Base-by-base conservation (phyloP, 352 stramenopile genomes). In the Phytophthora melonis region DNA sequence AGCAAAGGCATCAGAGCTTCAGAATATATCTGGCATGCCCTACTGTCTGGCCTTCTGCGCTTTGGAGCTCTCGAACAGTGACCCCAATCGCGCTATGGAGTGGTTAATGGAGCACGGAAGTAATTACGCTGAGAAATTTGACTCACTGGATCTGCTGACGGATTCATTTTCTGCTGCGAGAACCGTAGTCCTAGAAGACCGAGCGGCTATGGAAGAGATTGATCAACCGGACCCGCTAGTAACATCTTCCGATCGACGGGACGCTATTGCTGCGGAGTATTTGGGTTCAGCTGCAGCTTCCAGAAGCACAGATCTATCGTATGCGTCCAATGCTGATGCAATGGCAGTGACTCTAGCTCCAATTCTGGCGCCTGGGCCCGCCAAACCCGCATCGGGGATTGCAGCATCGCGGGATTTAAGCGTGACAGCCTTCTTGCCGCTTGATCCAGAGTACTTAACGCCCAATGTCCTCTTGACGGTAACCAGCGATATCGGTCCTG, bases 71-170 rank as follows among this genome's bases (percentile, higher is more conserved):
- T 90, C 76, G 19, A 93, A 90, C 55, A 82, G 68, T n/a, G 89
- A 97, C 64, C 87, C 89, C 3, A 95, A 97, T 55, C 86, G 87
- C 30, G 86, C 90, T 1, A 94, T 96, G 87, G 90, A 96, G 74
- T 97, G 90, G 90, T 68, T 97, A 9, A 94, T 97, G 81, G 90
- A 97, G 61, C 83, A 95, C 27, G 90, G 90, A 13, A 74, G 50
- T 7, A 83, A 78, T 8, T 96, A 93, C 58, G 57, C 79, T 0
- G 79, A 93, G 16, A 87, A 83, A 52, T 63, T 73, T 23, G 83
- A 91, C n/a, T 79, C 63, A 2, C 27, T 94, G 18, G 41, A 78
- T 10, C 32, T 91, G 11, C 58, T 94, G 19, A 72, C 58, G 0
- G 88, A 94, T 27, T 56, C 71, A 0, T 89, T 94, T 59, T 79